A percentile compares a stretch with the other conserved stretches of the same genome.
phyloP scores from a whole-genome alignment of 345 rosid species.

The Linum trigynum region DNA sequence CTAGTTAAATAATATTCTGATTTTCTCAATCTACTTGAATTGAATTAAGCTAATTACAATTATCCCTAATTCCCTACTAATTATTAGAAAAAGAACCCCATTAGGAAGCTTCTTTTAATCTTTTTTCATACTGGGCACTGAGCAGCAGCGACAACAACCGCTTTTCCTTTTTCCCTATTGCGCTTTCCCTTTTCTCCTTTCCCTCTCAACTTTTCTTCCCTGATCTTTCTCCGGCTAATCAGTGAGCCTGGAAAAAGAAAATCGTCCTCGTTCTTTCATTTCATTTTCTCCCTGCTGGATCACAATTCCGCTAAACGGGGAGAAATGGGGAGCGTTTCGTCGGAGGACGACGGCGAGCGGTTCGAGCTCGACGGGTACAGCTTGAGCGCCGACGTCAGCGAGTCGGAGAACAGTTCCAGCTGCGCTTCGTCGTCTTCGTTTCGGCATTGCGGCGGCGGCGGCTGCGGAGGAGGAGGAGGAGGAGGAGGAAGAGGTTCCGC shows the following conservation, averaged over 20 bases:
- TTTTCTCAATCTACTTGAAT: too few species aligned
- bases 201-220: neutral
- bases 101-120: too few species aligned
- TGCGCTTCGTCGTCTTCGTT: slow-evolving; percentile 12
- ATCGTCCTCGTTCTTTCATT: too few species aligned
- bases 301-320: neutral
- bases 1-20: too few species aligned
- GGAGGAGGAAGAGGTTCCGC: slow-evolving; percentile 1
- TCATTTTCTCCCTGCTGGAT: neutral
- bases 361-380: slow-evolving; percentile 21
- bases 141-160: too few species aligned
- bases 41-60: too few species aligned
- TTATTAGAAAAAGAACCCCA: too few species aligned
- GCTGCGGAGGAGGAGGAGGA: too few species aligned
- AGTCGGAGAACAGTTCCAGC: slow-evolving; percentile 19
- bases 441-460: neutral
- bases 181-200: neutral
- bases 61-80: too few species aligned
- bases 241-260: too few species aligned
- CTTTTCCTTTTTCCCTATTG: neutral
- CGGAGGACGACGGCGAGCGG: slow-evolving; percentile 24
- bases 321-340: slow-evolving; percentile 22
- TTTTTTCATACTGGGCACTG: too few species aligned
- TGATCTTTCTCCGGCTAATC: too few species aligned
- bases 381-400: slow-evolving; percentile 29